phyloP scores from a whole-genome alignment of 2,329 filamentous ascomycete genomes.

The Talaromyces sp. region DNA sequence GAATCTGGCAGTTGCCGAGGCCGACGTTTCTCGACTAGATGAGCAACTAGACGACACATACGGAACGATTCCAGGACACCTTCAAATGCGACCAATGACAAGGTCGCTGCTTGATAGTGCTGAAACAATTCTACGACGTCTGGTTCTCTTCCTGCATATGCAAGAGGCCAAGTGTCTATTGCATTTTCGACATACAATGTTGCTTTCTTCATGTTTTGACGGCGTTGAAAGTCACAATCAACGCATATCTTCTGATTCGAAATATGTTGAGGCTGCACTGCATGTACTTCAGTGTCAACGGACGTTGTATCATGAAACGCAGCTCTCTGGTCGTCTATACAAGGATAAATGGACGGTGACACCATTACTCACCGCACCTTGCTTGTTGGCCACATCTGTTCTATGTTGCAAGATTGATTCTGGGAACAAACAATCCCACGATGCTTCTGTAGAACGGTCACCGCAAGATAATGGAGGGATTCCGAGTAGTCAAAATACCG shows the following conservation, averaged over 20 bases:
- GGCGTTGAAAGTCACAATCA: slow-evolving; percentile 10
- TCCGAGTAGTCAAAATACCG: not conserved
- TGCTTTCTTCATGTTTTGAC: not conserved
- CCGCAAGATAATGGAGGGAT: not conserved
- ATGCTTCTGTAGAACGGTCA: not conserved
- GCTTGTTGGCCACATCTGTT: not conserved
- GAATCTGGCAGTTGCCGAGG: slow-evolving; percentile 19
- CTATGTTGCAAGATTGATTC: not conserved
- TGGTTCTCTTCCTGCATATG: slow-evolving; percentile 31
- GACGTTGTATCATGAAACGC: slow-evolving; percentile 41
- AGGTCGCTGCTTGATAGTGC: slow-evolving; percentile 14
- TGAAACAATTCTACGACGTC: slow-evolving; percentile 17
- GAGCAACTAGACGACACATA: slow-evolving; percentile 21
- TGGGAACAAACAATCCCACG: not conserved
- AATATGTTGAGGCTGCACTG: slow-evolving; percentile 46
- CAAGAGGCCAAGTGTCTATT: slow-evolving; percentile 8
- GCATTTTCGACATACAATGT: not conserved
- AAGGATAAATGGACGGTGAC: slow-evolving; percentile 44
- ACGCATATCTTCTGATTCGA: slow-evolving; percentile 40
- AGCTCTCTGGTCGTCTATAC: slow-evolving; percentile 39
- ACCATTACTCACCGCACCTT: slow-evolving; percentile 35
- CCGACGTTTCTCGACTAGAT: slow-evolving; percentile 24
- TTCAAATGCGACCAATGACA: slow-evolving; percentile 17
- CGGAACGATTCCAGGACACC: slow-evolving; percentile 20
- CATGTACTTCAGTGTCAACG: slow-evolving; percentile 45